Evolutionary conservation across 495 filamentous ascomycete species (phyloP).

Genomic region (Penicillium pancosmium): DNA sequence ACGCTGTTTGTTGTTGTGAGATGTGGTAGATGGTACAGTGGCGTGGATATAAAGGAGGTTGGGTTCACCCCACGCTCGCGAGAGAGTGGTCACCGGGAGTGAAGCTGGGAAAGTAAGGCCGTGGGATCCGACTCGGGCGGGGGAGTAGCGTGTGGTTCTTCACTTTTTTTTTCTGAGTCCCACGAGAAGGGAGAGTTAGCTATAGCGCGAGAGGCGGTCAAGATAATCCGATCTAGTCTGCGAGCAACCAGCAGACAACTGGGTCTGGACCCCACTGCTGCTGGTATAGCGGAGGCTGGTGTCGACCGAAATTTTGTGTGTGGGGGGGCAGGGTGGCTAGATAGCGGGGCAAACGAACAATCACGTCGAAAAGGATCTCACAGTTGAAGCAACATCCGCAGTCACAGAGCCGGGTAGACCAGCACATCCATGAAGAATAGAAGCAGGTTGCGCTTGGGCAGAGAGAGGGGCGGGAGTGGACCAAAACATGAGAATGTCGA

Average conservation of each 20-base stretch:
- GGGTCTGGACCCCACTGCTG: conserved; percentile 33
- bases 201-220: conserved; percentile 33
- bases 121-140: conserved; percentile 10
- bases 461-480: conserved; percentile 32
- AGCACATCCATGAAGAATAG: conserved; percentile 11
- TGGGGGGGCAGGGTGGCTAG: conserved; percentile 2
- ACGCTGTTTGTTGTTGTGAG: conserved; percentile 6
- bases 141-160: conserved; percentile 11
- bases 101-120: conserved; percentile 5
- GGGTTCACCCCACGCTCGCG: conserved; percentile 14
- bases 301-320: conserved; percentile 14
- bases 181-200: conserved; percentile 17
- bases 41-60: conserved; percentile 8
- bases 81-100: conserved; percentile 5
- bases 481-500: conserved; percentile 28
- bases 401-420: background rate
- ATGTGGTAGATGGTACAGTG: background rate
- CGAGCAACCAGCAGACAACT: conserved; percentile 29
- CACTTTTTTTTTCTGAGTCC: conserved; percentile 20
- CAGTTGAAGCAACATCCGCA: background rate
- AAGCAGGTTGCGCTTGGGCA: conserved; percentile 16
- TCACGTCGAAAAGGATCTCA: background rate
- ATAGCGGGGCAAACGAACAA: conserved; percentile 3
- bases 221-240: conserved; percentile 25
- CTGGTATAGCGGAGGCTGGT: conserved; percentile 27